Evolutionary conservation across 2,329 filamentous ascomycete species (phyloP), one percentile per base, ranked within the genome.

Genomic region (Peltaster fructicola): DNA sequence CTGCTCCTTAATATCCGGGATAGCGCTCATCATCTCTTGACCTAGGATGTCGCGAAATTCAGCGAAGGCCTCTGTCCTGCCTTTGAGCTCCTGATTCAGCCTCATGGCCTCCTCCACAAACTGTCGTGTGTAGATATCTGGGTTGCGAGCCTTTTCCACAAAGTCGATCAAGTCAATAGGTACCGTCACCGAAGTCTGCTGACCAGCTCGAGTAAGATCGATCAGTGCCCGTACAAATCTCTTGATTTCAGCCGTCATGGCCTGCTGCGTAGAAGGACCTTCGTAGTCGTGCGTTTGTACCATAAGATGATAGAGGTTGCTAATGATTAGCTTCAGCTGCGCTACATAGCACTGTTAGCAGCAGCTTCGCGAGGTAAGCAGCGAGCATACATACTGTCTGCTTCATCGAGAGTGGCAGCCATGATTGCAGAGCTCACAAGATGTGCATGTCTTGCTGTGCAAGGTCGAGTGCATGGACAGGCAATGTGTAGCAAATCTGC

Each of bases 101-200:
- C 61, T 56, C 50, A 72, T 68, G 6, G 69, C 65, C 14, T 65
- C 52, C 47, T 74, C 68, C 21, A 73, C 65, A 34, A 73, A 71
- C 36, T 73, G 67, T 22, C 68, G 59, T 6, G 67, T 73, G 47
- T 71, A 73, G 36, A 73, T 72, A 38, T 73, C 68, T 6, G 68
- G 69, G 39, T 74, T 74, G 12, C 68, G 63, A 10, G 65, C 61
- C 11, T 59, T 54, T 37, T 73, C 67, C 16, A 74, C 65, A 42
- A 73, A 74, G 34, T 70, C 63, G 36, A 73, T 68, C 15, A 73
- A 64, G 36, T 73, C 68, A 4, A 65, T 58, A 1, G 69, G 68
- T 2, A 73, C 57, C 23, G 61, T 52, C 30, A 68, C 57, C 26
- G 54, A 52, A 11, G 63, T 50, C 10, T 57, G 43, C n/a, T 55